Conservation (phyloP, 345 rosid genomes). For the Heritiera littoralis region DNA sequence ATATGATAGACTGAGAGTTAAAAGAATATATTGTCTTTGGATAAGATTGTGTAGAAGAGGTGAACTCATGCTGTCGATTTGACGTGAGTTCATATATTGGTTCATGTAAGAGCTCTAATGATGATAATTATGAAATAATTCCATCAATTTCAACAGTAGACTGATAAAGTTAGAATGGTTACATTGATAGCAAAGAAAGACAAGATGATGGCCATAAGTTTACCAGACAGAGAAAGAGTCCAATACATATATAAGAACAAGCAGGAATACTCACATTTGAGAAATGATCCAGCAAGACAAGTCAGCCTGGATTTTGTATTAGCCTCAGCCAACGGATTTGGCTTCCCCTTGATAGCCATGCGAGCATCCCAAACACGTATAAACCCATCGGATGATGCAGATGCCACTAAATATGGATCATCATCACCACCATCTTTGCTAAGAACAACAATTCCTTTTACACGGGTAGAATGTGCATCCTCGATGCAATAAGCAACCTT, state of each 20-base stretch:
- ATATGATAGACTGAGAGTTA: too few species aligned
- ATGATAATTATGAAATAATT: not conserved
- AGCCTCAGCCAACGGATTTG: constrained; percentile 76
- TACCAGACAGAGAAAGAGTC: not conserved
- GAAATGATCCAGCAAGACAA: constrained; percentile 83
- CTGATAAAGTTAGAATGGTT: not conserved
- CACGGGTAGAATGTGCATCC: constrained; percentile 79
- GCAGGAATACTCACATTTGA: constrained; percentile 53
- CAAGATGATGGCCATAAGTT: not conserved
- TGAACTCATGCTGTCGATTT: too few species aligned
- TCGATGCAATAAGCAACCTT: constrained; percentile 72
- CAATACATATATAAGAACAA: not conserved
- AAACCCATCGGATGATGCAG: constrained; percentile 91
- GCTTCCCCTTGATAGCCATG: constrained; percentile 59
- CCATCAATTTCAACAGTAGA: not conserved
- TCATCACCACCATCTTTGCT: constrained; percentile 49
- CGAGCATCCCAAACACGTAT: constrained; percentile 95
- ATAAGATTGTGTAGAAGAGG: too few species aligned
- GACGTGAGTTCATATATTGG: too few species aligned
- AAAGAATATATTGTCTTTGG: too few species aligned
- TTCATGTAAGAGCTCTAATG: too few species aligned
- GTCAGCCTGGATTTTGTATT: constrained; percentile 86
- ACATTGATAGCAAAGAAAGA: not conserved
- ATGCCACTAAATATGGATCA: constrained; percentile 71
- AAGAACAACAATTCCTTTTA: constrained; percentile 82